Evolutionary conservation across 2,329 filamentous ascomycete genomes (phyloP), one percentile per base, ranked within the genome.

Genomic region (Aspergillus brunneoviolaceus): DNA sequence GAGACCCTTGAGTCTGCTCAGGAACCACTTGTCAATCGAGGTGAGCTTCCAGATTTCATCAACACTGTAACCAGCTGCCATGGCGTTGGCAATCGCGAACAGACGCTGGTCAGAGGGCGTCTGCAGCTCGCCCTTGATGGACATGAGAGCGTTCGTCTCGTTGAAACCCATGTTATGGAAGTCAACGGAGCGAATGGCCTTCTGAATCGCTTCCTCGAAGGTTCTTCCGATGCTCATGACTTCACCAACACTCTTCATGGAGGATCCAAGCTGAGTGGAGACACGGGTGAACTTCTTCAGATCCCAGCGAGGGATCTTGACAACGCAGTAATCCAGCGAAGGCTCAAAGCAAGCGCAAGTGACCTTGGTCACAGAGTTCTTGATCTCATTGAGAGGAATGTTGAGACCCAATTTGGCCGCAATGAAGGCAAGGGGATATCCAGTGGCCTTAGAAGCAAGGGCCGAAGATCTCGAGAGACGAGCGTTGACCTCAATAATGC

Each of bases 201-300:
- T 99, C 72, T 99, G 95, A 48, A 99, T 96, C 9, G 95, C 95
- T 79, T 99, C 95, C 78, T 99, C 95, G 69, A 99, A 99, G 0
- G 91, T 96, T 66, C 95, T 84, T 59, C 95, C 95, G 68, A 99
- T 97, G 71, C 90, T 94, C 95, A 99, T 98, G 67, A 99, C 95
- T 76, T 99, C 95, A 72, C 95, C 95, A 56, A 99, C 93, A 85
- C 92, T 96, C 88, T 98, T 99, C 95, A 99, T 99, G 12, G 94
- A 96, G 3, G 95, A 98, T 31, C 93, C 94, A 25, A 99, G 89
- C 73, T 96, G 89, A 1, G 93, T 98, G 4, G 94, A 98, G 23
- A 98, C 95, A 67, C 95, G 88, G 29, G 91, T 96, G 79, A 99
- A 99, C 81, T 99, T 99, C 84, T 98, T 98, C 72, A 99, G 80